Base-by-base conservation (phyloP, 2,329 filamentous ascomycete species). In the Elsinoe batatas region DNA sequence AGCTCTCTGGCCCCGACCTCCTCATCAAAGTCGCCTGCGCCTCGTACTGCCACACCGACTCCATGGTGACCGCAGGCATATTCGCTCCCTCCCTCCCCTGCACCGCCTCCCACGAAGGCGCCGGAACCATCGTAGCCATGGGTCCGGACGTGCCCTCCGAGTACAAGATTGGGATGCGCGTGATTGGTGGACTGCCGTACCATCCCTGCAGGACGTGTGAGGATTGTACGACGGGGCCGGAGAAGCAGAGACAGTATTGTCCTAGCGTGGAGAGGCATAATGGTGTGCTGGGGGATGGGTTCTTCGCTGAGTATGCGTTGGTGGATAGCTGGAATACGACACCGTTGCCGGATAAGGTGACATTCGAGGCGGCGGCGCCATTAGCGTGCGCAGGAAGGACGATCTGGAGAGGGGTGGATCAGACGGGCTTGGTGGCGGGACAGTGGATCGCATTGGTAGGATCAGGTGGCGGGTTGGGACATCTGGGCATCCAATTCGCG, bases 31-130 rank as follows among this genome's bases (percentile, higher is more conserved):
- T 81, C 53, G 79, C 78, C 55, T 79, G 79, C 13, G 80, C 78
- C 8, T 81, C 78, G 1, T 75, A 82, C 63, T 84, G 81, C 69
- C 81, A 84, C 69, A 83, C 81, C 0, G 81, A 84, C 68, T 66
- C 67, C 58, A 80, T 83, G 76, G 78, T 82, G 3, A 61, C 63
- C 5, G 62, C 69, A 1, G 80, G 80, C 47, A 65, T 73, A 44
- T 76, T 83, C 64, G 66, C 64, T 5, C 72, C 73, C 0, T 56
- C 65, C 2, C 69, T 83, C 1, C 80, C 80, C 0, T 71, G 72
- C 56, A 81, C 73, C 7, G 77, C 71, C 5, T 82, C 77, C 0
- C 79, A 82, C 63, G 79, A 83, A 65, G 79, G 78, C 15, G 68
- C 77, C 13, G 79, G 79, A 15, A 79, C 79, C 15, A 72, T 82